These are phyloP conservation scores for Pharnaceum exiguum DNA, from an alignment of 148 eudicot species.

Conservation along the genomic window DNA sequence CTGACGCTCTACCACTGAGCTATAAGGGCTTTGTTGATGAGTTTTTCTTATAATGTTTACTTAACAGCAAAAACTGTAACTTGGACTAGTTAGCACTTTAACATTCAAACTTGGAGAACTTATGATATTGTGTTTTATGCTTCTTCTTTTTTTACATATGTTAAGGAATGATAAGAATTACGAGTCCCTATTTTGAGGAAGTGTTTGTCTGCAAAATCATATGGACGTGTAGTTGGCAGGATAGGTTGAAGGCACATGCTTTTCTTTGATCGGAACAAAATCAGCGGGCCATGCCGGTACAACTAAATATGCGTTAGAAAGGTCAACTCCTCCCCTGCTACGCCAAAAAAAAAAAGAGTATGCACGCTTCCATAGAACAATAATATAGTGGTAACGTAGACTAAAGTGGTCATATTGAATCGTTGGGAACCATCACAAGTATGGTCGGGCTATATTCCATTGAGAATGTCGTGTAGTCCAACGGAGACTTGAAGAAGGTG, in stretches of 20 bases:
- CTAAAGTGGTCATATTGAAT: constrained; percentile 20
- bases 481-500: not conserved
- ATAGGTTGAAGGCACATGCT: too few relatives aligned
- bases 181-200: too few relatives aligned
- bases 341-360: constrained; percentile 3
- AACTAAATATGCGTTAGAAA: constrained; percentile 8
- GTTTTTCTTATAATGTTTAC: too few relatives aligned
- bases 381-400: constrained; percentile 12
- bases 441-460: constrained; percentile 14
- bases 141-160: too few relatives aligned
- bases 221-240: too few relatives aligned
- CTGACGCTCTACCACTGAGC: constrained; percentile 60
- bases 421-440: constrained; percentile 20
- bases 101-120: too few relatives aligned
- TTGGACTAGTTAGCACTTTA: too few relatives aligned
- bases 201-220: too few relatives aligned
- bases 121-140: too few relatives aligned
- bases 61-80: too few relatives aligned
- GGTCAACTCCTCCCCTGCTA: constrained; percentile 5
- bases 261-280: not conserved
- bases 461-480: constrained; percentile 6
- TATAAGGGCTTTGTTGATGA: constrained; percentile 24
- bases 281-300: not conserved
- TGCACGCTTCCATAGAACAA: constrained; percentile 15
- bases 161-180: too few relatives aligned